Percentiles rank a stretch among this genome's conserved stretches.
Evolutionary conservation across 1,139 yeast genomes (phyloP).

Genomic region (Geotrichum candidum): DNA sequence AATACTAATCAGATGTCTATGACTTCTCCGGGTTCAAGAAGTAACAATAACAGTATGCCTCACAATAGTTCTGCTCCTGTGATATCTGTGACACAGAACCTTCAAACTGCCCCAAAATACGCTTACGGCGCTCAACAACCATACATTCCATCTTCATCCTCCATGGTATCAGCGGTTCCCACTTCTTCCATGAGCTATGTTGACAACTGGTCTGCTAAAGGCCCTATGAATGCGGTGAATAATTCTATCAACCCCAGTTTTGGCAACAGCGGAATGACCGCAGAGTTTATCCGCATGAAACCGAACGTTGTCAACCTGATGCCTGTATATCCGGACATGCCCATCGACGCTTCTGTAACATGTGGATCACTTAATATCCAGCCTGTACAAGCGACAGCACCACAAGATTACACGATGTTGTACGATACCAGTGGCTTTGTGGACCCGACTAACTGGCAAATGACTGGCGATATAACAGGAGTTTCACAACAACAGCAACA

Average conservation of each 20-base stretch:
- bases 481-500: neutral
- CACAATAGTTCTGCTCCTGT: neutral
- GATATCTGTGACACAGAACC: neutral
- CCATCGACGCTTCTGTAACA: slow-evolving; percentile 4
- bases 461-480: neutral
- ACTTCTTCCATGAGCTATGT: slow-evolving; percentile 2
- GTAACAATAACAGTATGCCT: neutral
- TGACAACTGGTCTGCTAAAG: neutral
- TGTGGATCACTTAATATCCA: neutral
- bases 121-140: neutral
- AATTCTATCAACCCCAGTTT: neutral
- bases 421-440: neutral
- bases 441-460: slow-evolving; percentile 1
- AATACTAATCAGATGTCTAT: neutral
- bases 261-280: neutral
- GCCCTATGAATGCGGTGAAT: neutral
- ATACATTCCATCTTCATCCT: neutral
- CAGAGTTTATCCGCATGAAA: slow-evolving; percentile 18
- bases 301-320: slow-evolving; percentile 20
- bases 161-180: neutral
- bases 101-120: neutral
- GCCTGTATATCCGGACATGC: slow-evolving; percentile 13
- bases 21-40: too few species aligned
- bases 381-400: neutral
- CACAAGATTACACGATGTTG: neutral